These are phyloP conservation scores for Voacanga thouarsii DNA, from an alignment of 257 asterid genomes.

Conservation along the genomic window DNA sequence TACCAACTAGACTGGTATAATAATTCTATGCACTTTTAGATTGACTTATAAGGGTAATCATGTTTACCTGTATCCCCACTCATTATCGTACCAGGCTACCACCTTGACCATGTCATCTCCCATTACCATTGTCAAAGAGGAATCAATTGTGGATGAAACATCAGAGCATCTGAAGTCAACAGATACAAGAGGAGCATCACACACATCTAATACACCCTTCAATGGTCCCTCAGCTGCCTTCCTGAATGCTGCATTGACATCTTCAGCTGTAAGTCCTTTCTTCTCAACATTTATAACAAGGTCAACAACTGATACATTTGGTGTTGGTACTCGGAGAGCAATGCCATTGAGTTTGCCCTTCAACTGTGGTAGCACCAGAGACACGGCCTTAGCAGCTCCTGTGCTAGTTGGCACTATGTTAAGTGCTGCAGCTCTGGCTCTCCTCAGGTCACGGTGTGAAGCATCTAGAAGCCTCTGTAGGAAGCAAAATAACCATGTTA, in stretches of 20 bases:
- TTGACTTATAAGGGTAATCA: neutral
- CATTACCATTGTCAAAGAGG: constrained; percentile 95
- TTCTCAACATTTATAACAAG: constrained; percentile 79
- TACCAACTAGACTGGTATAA: neutral
- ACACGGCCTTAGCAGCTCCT: constrained; percentile 95
- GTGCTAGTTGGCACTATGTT: constrained; percentile 96
- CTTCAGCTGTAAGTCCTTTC: constrained; percentile 76
- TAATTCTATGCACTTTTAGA: neutral
- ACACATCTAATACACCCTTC: constrained; percentile 66
- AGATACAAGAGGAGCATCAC: constrained; percentile 81
- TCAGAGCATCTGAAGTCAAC: constrained; percentile 81
- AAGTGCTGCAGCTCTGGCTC: constrained; percentile 90
- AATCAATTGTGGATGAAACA: constrained; percentile 74
- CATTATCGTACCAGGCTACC: constrained; percentile 97
- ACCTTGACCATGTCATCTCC: constrained; percentile 98
- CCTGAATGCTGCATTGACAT: constrained; percentile 82
- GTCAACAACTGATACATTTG: constrained; percentile 90
- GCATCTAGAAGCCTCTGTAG: constrained; percentile 88
- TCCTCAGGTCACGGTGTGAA: constrained; percentile 82
- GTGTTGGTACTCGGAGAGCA: constrained; percentile 93
- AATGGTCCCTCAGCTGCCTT: constrained; percentile 80
- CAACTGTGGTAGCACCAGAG: constrained; percentile 88
- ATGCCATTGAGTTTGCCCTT: constrained; percentile 92
- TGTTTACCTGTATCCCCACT: constrained; percentile 92
- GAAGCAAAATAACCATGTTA: neutral